These are phyloP conservation scores for Ehretia macrophylla DNA, from an alignment of 257 asterid species.

Conservation along the genomic window DNA sequence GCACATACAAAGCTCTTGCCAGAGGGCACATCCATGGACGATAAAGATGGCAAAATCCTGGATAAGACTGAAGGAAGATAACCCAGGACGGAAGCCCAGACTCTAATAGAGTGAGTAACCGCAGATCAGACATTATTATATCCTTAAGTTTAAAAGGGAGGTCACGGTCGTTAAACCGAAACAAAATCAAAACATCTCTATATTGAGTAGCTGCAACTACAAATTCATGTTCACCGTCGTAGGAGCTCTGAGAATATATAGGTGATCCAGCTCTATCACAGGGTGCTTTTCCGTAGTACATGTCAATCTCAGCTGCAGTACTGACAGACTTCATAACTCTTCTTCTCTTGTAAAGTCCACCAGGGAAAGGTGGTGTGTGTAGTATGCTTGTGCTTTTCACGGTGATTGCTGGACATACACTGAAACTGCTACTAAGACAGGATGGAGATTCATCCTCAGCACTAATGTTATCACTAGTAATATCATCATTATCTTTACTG, in stretches of 20 bases:
- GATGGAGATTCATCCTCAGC: conserved; percentile 46
- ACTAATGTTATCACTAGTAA: conserved; percentile 17
- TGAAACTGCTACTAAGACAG: conserved; percentile 40
- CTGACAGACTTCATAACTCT: conserved; percentile 45
- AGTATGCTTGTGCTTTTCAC: conserved; percentile 23
- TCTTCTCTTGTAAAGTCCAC: conserved; percentile 68
- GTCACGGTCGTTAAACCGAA: conserved; percentile 65
- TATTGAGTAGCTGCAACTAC: conserved; percentile 50
- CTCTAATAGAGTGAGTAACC: conserved; percentile 80
- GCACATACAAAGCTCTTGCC: conserved; percentile 71
- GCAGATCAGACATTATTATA: conserved; percentile 62
- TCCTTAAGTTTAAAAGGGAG: conserved; percentile 80
- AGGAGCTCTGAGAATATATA: conserved; percentile 31
- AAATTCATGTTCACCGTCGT: conserved; percentile 41
- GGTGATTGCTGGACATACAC: conserved; percentile 33
- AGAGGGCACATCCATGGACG: conserved; percentile 99
- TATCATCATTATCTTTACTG: conserved; percentile 22
- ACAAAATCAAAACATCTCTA: conserved; percentile 71
- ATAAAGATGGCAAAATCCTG: conserved; percentile 78
- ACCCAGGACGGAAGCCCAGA: conserved; percentile 99
- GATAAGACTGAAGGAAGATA: conserved; percentile 92
- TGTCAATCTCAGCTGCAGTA: conserved; percentile 29
- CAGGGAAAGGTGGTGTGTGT: conserved; percentile 60
- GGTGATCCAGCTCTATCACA: conserved; percentile 33
- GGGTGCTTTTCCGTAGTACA: conserved; percentile 35